Evolutionary conservation across 495 filamentous ascomycete species (phyloP).

Genomic region (Neurospora pannonica): DNA sequence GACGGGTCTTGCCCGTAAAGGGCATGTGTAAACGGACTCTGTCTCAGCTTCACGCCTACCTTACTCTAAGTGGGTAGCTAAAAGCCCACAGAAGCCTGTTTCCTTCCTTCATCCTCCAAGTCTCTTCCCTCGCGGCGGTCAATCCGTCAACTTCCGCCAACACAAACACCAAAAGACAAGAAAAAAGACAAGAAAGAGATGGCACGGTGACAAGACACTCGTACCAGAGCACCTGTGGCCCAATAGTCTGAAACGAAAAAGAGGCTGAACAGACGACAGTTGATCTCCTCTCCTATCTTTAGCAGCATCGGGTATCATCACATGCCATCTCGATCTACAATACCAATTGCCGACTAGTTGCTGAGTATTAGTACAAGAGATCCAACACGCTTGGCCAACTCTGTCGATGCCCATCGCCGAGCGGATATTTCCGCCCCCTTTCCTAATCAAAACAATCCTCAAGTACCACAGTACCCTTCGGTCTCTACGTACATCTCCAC

Average conservation of each 20-base stretch:
- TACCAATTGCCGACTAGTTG: background rate
- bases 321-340: background rate
- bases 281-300: background rate
- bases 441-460: background rate
- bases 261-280: background rate
- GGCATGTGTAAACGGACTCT: background rate
- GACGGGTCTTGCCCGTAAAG: background rate
- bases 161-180: background rate
- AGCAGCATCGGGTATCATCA: background rate
- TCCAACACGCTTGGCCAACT: background rate
- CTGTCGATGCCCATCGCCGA: background rate
- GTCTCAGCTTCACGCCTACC: background rate
- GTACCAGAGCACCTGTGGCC: background rate
- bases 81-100: background rate
- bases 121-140: background rate
- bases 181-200: background rate
- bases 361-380: background rate
- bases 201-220: background rate
- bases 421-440: background rate
- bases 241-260: background rate
- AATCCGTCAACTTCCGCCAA: conserved; percentile 10
- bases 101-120: background rate
- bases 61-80: background rate
- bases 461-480: background rate
- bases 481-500: background rate